Conservation (phyloP, 345 rosid genomes). For the Citrus australasica region DNA sequence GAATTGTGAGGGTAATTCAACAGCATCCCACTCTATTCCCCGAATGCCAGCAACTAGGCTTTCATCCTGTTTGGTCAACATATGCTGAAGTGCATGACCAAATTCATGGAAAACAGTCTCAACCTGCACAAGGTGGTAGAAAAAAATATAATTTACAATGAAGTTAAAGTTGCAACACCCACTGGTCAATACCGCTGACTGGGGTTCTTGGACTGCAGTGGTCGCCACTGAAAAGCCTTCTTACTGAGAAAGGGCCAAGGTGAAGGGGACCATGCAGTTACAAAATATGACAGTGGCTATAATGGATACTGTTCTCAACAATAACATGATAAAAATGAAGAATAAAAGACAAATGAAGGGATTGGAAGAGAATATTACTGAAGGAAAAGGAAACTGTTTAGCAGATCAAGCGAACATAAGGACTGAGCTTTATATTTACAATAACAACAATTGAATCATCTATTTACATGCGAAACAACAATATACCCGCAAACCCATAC, state of each 20-base stretch:
- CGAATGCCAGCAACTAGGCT: constrained; percentile 88
- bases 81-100: constrained; percentile 96
- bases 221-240: not conserved
- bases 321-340: not conserved
- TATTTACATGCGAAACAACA: not conserved
- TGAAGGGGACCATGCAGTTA: not conserved
- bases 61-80: constrained; percentile 88
- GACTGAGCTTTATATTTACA: not conserved
- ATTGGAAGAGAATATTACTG: not conserved
- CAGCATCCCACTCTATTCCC: constrained; percentile 94
- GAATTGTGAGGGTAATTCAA: constrained; percentile 91
- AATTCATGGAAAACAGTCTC: constrained; percentile 97
- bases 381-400: not conserved
- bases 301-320: not conserved
- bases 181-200: not conserved
- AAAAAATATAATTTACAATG: not conserved
- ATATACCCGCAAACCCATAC: no score
- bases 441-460: not conserved
- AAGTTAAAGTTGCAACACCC: constrained; percentile 1
- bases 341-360: not conserved
- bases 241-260: not conserved
- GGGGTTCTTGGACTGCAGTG: not conserved
- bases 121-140: constrained; percentile 47
- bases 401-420: not conserved
- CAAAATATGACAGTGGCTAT: not conserved